These are phyloP conservation scores for Ophiostoma himal-ulmi DNA, from an alignment of 2,329 filamentous ascomycete species.

Conservation along the genomic window DNA sequence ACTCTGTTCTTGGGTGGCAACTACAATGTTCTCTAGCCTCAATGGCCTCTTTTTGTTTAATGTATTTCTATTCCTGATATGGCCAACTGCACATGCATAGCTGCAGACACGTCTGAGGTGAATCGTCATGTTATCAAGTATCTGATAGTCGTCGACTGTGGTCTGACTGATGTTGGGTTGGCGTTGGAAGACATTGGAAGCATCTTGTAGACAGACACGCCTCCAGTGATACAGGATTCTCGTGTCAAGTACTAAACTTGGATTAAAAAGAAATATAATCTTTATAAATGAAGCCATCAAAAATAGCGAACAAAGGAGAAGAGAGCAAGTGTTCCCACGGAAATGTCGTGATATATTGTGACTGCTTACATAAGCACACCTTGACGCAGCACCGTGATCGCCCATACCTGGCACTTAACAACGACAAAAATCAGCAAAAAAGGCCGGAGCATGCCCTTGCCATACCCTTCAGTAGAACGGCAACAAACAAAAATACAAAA, in stretches of 20 bases:
- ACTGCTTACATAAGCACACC: background rate
- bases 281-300: no score
- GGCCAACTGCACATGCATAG: no score
- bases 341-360: background rate
- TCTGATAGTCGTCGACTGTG: background rate
- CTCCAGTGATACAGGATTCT: no score
- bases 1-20: background rate
- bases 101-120: background rate
- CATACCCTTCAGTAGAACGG: no score
- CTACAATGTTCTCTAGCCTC: background rate
- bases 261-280: no score
- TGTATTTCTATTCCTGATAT: background rate
- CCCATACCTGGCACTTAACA: background rate
- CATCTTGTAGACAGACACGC: no score
- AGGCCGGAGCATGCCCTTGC: background rate
- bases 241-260: no score
- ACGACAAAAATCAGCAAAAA: background rate
- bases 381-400: background rate
- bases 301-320: no score
- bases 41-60: background rate
- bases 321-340: no score
- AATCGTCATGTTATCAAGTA: background rate
- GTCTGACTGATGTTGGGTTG: no score
- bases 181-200: no score
- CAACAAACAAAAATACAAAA: background rate